A percentile compares a stretch with the other conserved stretches of the same genome.
Evolutionary conservation across 1,284 basidiomycete genomes (phyloP).

Genomic region (Cryptococcus sp.): DNA sequence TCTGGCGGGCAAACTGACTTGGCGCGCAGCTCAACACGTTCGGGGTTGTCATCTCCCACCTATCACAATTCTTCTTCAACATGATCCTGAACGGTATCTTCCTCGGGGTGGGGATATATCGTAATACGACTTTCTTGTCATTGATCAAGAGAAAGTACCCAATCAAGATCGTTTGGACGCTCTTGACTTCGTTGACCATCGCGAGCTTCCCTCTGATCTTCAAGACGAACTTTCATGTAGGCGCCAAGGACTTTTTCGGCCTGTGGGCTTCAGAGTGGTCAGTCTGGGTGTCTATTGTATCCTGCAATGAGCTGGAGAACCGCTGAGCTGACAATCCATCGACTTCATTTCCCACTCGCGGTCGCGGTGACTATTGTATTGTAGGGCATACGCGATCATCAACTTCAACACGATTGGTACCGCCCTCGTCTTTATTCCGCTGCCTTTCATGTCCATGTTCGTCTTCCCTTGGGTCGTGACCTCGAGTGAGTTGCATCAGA

Average conservation of each 20-base stretch:
- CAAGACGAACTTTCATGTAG: neutral
- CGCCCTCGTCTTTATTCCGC: conserved; percentile 16
- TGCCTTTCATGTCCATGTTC: conserved; percentile 14
- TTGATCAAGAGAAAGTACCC: conserved; percentile 16
- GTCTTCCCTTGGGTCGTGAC: conserved; percentile 14
- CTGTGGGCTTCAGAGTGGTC: too few species aligned
- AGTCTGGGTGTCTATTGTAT: too few species aligned
- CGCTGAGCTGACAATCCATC: too few species aligned
- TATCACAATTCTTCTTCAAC: conserved; percentile 15
- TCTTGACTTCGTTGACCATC: conserved; percentile 17
- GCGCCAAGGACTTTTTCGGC: too few species aligned
- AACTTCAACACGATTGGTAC: conserved; percentile 19
- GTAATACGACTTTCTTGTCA: conserved; percentile 4
- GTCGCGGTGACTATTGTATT: too few species aligned
- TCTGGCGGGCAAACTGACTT: too few species aligned
- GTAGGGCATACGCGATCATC: conserved; percentile 19
- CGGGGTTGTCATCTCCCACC: conserved; percentile 17
- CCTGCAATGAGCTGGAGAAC: too few species aligned
- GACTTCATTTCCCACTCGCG: too few species aligned
- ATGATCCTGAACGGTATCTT: conserved; percentile 21
- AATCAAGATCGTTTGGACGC: conserved; percentile 21
- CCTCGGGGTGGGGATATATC: conserved; percentile 18
- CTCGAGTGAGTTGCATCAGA: conserved; percentile 10
- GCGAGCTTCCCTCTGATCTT: conserved; percentile 12
- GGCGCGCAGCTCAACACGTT: conserved; percentile 17